Conservation (phyloP, 768 basidiomycete species). For the Lentinula guzmanii region DNA sequence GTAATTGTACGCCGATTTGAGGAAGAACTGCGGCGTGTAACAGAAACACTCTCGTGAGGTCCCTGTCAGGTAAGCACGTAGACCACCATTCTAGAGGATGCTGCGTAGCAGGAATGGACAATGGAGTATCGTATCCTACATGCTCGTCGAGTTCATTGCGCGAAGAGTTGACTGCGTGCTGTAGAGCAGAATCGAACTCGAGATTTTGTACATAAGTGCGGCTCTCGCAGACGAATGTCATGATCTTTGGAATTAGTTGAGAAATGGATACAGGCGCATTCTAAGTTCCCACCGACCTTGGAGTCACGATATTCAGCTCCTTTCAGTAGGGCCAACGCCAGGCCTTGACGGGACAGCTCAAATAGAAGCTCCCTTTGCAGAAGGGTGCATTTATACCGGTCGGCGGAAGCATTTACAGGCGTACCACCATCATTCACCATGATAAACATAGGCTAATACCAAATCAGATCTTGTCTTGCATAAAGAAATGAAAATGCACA, state of each 20-base stretch:
- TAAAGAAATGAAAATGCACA: constrained; percentile 13
- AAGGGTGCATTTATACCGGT: constrained; percentile 26
- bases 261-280: not conserved
- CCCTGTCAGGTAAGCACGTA: not conserved
- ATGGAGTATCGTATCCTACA: not conserved
- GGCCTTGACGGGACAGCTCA: constrained; percentile 38
- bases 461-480: not conserved
- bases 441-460: constrained; percentile 59
- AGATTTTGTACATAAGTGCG: not conserved
- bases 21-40: constrained; percentile 12
- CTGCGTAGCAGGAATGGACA: constrained; percentile 31
- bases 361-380: constrained; percentile 46
- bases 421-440: constrained; percentile 50
- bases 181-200: constrained; percentile 8
- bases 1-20: not conserved
- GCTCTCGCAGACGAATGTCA: constrained; percentile 49
- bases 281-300: constrained; percentile 34
- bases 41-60: constrained; percentile 19
- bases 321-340: constrained; percentile 46
- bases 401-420: constrained; percentile 7
- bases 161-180: not conserved
- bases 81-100: constrained; percentile 22
- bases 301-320: constrained; percentile 57
- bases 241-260: constrained; percentile 31
- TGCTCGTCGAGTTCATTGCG: constrained; percentile 1